A percentile compares a stretch with the other conserved stretches of the same genome.
These are phyloP conservation scores for Tricladium varicosporioides DNA, from an alignment of 2,329 filamentous ascomycete genomes.

Conservation along the genomic window DNA sequence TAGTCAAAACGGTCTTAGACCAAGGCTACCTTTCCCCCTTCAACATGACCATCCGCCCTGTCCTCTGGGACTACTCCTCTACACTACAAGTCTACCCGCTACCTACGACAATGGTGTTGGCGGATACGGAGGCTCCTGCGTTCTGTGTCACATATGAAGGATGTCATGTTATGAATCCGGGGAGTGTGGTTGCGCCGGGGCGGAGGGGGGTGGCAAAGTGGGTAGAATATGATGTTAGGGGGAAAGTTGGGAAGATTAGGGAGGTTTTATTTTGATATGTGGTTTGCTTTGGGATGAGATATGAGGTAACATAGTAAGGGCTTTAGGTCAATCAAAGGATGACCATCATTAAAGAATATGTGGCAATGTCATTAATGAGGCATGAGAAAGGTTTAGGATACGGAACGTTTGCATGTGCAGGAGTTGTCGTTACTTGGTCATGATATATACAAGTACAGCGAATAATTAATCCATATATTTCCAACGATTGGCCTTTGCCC, in stretches of 20 bases:
- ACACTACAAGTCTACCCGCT: conserved; percentile 82
- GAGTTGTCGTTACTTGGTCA: not conserved
- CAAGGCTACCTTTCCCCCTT: conserved; percentile 90
- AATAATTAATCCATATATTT: not conserved
- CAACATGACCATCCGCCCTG: conserved; percentile 71
- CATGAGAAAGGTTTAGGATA: not conserved
- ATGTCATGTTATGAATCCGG: conserved; percentile 94
- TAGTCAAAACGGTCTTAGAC: conserved; percentile 89
- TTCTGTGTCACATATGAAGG: conserved; percentile 93
- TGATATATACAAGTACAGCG: not conserved
- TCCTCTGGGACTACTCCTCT: conserved; percentile 84
- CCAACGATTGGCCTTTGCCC: not conserved
- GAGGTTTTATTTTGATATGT: conserved; percentile 29
- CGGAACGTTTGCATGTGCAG: not conserved
- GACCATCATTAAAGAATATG: too few species aligned
- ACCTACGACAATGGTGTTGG: conserved; percentile 78
- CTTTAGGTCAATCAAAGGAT: too few species aligned
- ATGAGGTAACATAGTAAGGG: too few species aligned
- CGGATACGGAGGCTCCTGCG: conserved; percentile 76
- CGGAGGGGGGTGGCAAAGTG: conserved; percentile 71
- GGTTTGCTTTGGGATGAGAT: not conserved
- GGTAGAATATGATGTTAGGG: conserved; percentile 76
- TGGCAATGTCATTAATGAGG: not conserved
- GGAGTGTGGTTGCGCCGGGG: conserved; percentile 68
- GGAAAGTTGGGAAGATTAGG: conserved; percentile 29